These are phyloP conservation scores for Colletotrichum gloeosporioides DNA, from an alignment of 2,329 filamentous ascomycete species.

Conservation along the genomic window DNA sequence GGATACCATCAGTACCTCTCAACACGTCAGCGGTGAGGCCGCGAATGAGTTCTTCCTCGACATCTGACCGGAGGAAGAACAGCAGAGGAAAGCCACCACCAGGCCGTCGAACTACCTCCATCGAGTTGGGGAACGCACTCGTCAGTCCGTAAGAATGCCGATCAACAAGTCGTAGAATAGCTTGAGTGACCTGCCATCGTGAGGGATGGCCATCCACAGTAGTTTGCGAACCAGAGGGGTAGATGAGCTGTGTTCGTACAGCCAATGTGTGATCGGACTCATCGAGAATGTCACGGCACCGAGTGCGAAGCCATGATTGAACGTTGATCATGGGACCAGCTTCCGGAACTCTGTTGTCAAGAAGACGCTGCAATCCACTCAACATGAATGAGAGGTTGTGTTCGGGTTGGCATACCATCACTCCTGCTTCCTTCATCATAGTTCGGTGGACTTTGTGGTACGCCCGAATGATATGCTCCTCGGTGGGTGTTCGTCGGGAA, in stretches of 20 bases:
- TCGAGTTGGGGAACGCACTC: conserved; percentile 37
- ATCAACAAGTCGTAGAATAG: conserved; percentile 45
- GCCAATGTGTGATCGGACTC: conserved; percentile 65
- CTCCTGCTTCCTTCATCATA: conserved; percentile 46
- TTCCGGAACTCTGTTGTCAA: conserved; percentile 46
- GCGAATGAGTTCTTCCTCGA: conserved; percentile 47
- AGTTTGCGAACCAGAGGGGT: conserved; percentile 55
- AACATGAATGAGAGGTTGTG: conserved; percentile 70
- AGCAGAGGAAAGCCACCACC: conserved; percentile 57
- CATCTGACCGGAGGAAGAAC: conserved; percentile 56
- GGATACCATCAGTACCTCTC: conserved; percentile 31
- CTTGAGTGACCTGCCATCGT: conserved; percentile 53
- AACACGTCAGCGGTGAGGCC: conserved; percentile 46
- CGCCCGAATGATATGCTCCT: conserved; percentile 32
- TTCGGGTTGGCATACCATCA: conserved; percentile 67
- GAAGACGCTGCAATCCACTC: conserved; percentile 62
- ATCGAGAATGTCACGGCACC: conserved; percentile 67
- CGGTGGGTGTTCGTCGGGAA: conserved; percentile 53
- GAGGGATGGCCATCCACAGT: conserved; percentile 57
- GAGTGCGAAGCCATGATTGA: conserved; percentile 53
- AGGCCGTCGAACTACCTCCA: conserved; percentile 51
- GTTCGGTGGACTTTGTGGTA: conserved; percentile 44
- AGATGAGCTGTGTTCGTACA: conserved; percentile 61
- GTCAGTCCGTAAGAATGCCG: conserved; percentile 41
- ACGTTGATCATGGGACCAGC: conserved; percentile 54